A percentile compares a stretch with the other conserved stretches of the same genome.
These are phyloP conservation scores for Arabis hirsuta DNA, from an alignment of 345 rosid species.

Conservation along the genomic window DNA sequence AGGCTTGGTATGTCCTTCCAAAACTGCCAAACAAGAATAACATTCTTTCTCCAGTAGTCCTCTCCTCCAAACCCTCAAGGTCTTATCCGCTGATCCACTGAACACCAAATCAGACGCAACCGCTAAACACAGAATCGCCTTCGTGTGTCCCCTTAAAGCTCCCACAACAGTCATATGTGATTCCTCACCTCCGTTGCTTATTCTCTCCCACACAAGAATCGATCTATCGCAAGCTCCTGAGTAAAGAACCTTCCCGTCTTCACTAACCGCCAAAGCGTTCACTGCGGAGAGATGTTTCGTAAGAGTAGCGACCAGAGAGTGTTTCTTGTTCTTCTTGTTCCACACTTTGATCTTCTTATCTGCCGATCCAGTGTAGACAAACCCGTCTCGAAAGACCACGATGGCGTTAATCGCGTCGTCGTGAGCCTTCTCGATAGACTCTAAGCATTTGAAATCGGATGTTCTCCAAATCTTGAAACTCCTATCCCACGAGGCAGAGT, in stretches of 20 bases:
- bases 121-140: constrained; percentile 69
- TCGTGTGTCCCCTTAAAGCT: constrained; percentile 73
- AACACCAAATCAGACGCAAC: constrained; percentile 54
- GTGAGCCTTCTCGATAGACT: constrained; percentile 64
- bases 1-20: constrained; percentile 66
- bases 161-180: constrained; percentile 57
- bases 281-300: constrained; percentile 71
- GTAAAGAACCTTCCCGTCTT: constrained; percentile 61
- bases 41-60: constrained; percentile 42
- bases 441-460: constrained; percentile 61
- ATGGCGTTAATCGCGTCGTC: constrained; percentile 77
- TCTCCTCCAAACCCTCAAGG: constrained; percentile 71
- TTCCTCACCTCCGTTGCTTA: constrained; percentile 12
- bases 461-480: constrained; percentile 76
- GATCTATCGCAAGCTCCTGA: constrained; percentile 84
- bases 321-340: constrained; percentile 50
- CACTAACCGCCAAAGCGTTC: constrained; percentile 68
- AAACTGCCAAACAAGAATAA: constrained; percentile 58
- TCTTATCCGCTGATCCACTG: constrained; percentile 78
- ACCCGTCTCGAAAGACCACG: constrained; percentile 56
- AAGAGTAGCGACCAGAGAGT: constrained; percentile 50
- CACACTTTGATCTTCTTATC: constrained; percentile 74
- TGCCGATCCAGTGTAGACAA: constrained; percentile 72
- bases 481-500: constrained; percentile 83
- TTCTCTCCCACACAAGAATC: constrained; percentile 72